phyloP scores from a whole-genome alignment of 768 basidiomycete genomes.

The Gloeostereum incarnatum region DNA sequence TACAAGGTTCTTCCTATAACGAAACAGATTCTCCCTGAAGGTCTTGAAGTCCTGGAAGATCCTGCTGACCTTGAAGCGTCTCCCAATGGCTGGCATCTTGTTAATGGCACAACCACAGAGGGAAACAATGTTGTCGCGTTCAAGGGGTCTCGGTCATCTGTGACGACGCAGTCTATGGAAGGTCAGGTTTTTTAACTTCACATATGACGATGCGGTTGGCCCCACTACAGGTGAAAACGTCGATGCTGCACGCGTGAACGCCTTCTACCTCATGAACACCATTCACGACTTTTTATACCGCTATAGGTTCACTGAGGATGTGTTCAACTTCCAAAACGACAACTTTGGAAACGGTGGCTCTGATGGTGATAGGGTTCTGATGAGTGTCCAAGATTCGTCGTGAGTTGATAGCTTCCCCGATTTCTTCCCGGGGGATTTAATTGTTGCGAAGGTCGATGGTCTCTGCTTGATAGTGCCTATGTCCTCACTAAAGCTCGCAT shows the following conservation, averaged over 20 bases:
- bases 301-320: constrained; percentile 50
- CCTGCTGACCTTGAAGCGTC: constrained; percentile 33
- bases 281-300: constrained; percentile 39
- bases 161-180: constrained; percentile 22
- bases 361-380: constrained; percentile 40
- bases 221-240: constrained; percentile 30
- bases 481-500: no score
- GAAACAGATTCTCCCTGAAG: constrained; percentile 29
- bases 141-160: constrained; percentile 17
- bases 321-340: constrained; percentile 52
- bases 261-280: constrained; percentile 53
- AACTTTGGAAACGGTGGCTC: constrained; percentile 44
- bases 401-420: no score
- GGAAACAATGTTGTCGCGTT: constrained; percentile 29
- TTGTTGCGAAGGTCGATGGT: no score
- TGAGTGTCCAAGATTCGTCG: no score
- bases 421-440: no score
- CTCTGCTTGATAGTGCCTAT: no score
- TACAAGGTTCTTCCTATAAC: constrained; percentile 24
- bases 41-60: constrained; percentile 24
- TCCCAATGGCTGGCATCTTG: constrained; percentile 38
- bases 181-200: constrained; percentile 25
- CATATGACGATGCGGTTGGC: constrained; percentile 12
- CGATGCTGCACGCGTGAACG: constrained; percentile 43
- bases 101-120: constrained; percentile 8